Percentiles rank a stretch among this genome's conserved stretches.
Conservation (phyloP, 441 rosid species). For the Pelargonium myrrhifolium region DNA sequence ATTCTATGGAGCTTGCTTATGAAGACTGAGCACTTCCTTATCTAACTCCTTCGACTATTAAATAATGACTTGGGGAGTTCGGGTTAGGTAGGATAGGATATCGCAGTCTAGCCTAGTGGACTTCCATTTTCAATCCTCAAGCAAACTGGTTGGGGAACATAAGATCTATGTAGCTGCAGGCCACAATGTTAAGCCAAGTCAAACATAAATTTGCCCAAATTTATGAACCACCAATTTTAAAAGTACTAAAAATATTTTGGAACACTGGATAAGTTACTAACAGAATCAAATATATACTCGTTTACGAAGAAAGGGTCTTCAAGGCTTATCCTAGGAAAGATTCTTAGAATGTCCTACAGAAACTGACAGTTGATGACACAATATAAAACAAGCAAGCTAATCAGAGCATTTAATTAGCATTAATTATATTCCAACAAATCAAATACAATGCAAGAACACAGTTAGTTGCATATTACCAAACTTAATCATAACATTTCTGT, state of each 20-base stretch:
- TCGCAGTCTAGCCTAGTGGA: no score
- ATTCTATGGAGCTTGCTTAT: conserved; percentile 14
- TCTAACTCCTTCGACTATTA: background rate
- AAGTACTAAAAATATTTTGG: background rate
- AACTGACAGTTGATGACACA: no score
- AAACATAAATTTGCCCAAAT: background rate
- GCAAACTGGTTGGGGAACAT: background rate
- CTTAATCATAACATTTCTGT: no score
- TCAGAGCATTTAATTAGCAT: no score
- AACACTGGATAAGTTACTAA: background rate
- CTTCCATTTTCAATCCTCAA: background rate
- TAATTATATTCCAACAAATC: no score
- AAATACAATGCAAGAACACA: no score
- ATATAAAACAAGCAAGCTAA: no score
- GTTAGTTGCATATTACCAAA: no score
- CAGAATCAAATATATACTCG: no score
- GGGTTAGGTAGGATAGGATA: background rate
- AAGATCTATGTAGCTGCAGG: background rate
- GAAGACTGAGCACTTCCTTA: conserved; percentile 12
- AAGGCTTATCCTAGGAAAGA: no score
- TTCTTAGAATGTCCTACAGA: no score
- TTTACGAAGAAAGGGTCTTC: no score
- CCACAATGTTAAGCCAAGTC: background rate
- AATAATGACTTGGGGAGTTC: background rate
- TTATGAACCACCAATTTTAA: background rate